Conservation (phyloP, 805 yeast genomes). For the Yamadazyma sp. region DNA sequence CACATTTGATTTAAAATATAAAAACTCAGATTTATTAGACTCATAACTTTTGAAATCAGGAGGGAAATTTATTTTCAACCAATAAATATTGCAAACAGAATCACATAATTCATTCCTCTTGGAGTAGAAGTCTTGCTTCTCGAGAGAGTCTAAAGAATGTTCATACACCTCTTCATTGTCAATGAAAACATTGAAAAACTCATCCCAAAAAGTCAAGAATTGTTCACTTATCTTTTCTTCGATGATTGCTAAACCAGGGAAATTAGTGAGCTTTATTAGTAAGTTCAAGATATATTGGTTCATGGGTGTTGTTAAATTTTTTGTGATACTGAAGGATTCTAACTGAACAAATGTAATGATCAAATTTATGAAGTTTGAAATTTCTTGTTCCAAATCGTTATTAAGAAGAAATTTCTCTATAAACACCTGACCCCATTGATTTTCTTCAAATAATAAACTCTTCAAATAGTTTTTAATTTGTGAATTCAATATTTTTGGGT, state of each 20-base stretch:
- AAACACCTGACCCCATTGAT: conserved; percentile 43
- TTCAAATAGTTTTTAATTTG: conserved; percentile 17
- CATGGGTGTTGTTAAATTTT: conserved; percentile 31
- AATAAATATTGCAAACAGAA: conserved; percentile 58
- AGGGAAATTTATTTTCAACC: conserved; percentile 57
- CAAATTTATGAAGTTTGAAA: conserved; percentile 43
- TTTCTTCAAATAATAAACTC: conserved; percentile 37
- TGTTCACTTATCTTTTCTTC: conserved; percentile 54
- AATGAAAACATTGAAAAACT: conserved; percentile 53
- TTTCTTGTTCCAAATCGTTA: conserved; percentile 28
- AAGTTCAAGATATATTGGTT: conserved; percentile 44
- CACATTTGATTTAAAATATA: conserved; percentile 66
- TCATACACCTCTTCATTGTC: conserved; percentile 43
- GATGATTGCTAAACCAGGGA: conserved; percentile 53
- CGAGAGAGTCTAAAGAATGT: conserved; percentile 12
- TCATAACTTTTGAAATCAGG: conserved; percentile 23
- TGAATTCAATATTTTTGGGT: conserved; percentile 38
- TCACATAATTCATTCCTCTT: conserved; percentile 37
- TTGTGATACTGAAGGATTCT: conserved; percentile 43
- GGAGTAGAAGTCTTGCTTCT: conserved; percentile 13
- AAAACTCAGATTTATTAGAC: conserved; percentile 52
- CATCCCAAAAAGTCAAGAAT: conserved; percentile 68
- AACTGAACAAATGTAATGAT: conserved; percentile 45
- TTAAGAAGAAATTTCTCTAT: conserved; percentile 29
- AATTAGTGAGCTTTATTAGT: conserved; percentile 51